Evolutionary conservation across 352 stramenopile species (phyloP).

Genomic region (Elongisporangium undulatum): DNA sequence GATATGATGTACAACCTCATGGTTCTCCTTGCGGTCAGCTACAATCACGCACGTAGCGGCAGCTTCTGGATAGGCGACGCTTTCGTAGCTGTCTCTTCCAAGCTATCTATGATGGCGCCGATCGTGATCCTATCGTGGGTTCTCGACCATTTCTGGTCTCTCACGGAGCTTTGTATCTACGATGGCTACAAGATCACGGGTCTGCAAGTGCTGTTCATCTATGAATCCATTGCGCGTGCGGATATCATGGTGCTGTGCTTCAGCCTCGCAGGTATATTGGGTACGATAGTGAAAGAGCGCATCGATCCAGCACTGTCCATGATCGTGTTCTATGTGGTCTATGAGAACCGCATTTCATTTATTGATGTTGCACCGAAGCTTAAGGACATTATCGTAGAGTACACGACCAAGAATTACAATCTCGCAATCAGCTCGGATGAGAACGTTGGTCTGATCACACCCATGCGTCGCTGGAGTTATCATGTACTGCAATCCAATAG

Average conservation of each 20-base stretch:
- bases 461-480: constrained; percentile 24
- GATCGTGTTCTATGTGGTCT: constrained; percentile 12
- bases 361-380: neutral
- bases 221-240: constrained; percentile 22
- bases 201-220: constrained; percentile 10
- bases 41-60: constrained; percentile 20
- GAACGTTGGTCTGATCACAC: constrained; percentile 14
- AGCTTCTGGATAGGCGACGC: constrained; percentile 45
- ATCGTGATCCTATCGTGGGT: constrained; percentile 32
- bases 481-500: constrained; percentile 16
- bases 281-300: constrained; percentile 19
- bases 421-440: constrained; percentile 8
- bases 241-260: constrained; percentile 39
- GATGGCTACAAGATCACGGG: constrained; percentile 9
- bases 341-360: constrained; percentile 6
- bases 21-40: constrained; percentile 33
- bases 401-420: neutral
- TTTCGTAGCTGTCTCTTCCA: constrained; percentile 36
- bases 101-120: constrained; percentile 23
- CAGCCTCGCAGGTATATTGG: constrained; percentile 20
- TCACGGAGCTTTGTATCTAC: constrained; percentile 32
- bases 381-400: neutral
- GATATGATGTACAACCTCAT: constrained; percentile 31
- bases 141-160: constrained; percentile 40
- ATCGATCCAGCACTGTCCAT: constrained; percentile 23